Evolutionary conservation across 2,329 filamentous ascomycete genomes (phyloP).

Genomic region (Scedosporium dehoogii): DNA sequence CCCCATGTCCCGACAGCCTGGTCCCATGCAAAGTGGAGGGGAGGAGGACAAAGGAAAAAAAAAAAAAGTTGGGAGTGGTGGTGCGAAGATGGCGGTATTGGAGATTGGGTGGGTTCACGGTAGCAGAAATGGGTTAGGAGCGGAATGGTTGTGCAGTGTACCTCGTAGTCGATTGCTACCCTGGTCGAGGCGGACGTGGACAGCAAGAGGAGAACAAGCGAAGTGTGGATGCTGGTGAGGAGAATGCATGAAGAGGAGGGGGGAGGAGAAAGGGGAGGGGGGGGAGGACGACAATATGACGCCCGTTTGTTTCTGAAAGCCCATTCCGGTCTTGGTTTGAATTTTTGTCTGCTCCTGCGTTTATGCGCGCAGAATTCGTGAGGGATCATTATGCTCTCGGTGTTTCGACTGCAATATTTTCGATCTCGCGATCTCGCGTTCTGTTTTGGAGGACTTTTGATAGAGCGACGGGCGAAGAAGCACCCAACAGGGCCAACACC

Average conservation of each 20-base stretch:
- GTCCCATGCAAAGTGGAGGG: conserved; percentile 1
- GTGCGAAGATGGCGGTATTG: neutral
- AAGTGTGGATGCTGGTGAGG: neutral
- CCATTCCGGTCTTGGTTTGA: too few species aligned
- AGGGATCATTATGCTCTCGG: too few species aligned
- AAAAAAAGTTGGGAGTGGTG: neutral
- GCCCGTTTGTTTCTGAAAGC: neutral
- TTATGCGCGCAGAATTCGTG: too few species aligned
- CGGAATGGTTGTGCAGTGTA: neutral
- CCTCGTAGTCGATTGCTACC: neutral
- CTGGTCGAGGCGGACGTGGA: neutral
- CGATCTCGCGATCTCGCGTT: too few species aligned
- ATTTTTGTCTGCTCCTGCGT: too few species aligned
- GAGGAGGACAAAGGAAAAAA: too few species aligned
- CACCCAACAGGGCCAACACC: too few species aligned
- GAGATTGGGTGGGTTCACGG: neutral
- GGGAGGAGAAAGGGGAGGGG: neutral
- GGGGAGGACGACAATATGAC: neutral
- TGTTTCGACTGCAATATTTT: too few species aligned
- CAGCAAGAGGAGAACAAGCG: neutral
- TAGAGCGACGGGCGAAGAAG: too few species aligned
- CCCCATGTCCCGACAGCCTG: conserved; percentile 5
- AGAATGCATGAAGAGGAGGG: neutral
- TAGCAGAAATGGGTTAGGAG: neutral
- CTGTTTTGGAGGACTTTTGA: too few species aligned